Conservation (phyloP, 768 basidiomycete genomes). For the Butyriboletus loyo region DNA sequence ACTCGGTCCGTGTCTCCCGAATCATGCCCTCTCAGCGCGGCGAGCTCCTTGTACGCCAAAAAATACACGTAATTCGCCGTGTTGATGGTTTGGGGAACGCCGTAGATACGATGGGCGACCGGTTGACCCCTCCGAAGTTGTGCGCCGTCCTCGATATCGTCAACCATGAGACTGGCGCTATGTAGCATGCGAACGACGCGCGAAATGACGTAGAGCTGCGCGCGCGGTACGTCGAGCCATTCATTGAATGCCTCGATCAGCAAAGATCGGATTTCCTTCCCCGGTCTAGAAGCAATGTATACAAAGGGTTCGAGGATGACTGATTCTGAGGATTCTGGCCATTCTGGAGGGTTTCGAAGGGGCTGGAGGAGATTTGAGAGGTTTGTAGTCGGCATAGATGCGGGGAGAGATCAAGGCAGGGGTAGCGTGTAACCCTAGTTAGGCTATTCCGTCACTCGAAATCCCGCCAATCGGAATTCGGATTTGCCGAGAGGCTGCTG, state of each 20-base stretch:
- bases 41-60: conserved; percentile 81
- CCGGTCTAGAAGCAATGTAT: conserved; percentile 79
- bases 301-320: conserved; percentile 80
- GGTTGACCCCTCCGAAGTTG: conserved; percentile 84
- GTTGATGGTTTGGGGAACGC: conserved; percentile 95
- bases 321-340: conserved; percentile 36
- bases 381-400: conserved; percentile 8
- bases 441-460: not conserved
- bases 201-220: conserved; percentile 69
- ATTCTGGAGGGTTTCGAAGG: conserved; percentile 18
- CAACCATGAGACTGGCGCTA: conserved; percentile 90
- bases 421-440: not conserved
- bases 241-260: conserved; percentile 91
- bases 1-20: conserved; percentile 2
- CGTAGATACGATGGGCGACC: conserved; percentile 93
- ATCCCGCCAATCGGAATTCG: not conserved
- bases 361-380: conserved; percentile 20
- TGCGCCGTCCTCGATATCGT: conserved; percentile 92
- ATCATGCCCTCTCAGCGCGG: conserved; percentile 14
- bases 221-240: conserved; percentile 82
- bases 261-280: conserved; percentile 87
- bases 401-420: too few species aligned
- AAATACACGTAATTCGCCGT: conserved; percentile 97
- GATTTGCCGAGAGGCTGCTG: too few species aligned
- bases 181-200: conserved; percentile 92